A percentile compares a stretch with the other conserved stretches of the same genome.
These are phyloP conservation scores for Aspergillus sp. DNA, from an alignment of 2,329 filamentous ascomycete genomes.

Conservation along the genomic window DNA sequence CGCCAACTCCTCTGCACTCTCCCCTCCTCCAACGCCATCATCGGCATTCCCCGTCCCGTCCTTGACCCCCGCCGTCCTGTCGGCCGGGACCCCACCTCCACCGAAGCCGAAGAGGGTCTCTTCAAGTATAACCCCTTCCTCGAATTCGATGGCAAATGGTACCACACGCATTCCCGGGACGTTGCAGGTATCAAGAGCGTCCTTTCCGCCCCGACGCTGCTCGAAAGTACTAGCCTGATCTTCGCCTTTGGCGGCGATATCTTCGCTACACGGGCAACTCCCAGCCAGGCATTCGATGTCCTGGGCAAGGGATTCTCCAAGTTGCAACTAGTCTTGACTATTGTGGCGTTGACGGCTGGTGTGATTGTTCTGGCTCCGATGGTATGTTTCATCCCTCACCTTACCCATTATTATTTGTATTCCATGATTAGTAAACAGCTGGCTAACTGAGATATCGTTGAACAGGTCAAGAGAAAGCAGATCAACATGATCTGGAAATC, in stretches of 20 bases:
- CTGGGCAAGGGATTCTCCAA: constrained; percentile 94
- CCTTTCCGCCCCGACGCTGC: constrained; percentile 71
- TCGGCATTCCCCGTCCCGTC: constrained; percentile 75
- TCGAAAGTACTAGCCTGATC: constrained; percentile 90
- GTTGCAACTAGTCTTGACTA: constrained; percentile 78
- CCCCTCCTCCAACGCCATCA: constrained; percentile 70
- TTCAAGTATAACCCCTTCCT: constrained; percentile 73
- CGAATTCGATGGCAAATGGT: constrained; percentile 79
- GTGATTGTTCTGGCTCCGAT: constrained; percentile 80
- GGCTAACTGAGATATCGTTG: neutral
- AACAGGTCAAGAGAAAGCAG: constrained; percentile 53
- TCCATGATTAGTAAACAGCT: neutral
- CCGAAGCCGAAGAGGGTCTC: constrained; percentile 82
- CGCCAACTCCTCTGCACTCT: constrained; percentile 80
- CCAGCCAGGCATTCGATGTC: constrained; percentile 88
- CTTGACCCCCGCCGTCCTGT: constrained; percentile 86
- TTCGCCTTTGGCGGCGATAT: constrained; percentile 84
- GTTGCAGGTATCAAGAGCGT: constrained; percentile 74
- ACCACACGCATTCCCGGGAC: constrained; percentile 79
- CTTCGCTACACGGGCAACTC: constrained; percentile 83
- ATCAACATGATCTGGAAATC: constrained; percentile 44
- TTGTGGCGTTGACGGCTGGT: constrained; percentile 74
- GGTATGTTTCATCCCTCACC: constrained; percentile 57
- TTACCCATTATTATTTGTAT: too few relatives aligned
- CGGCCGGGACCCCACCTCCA: constrained; percentile 76